Conservation (phyloP, 257 asterid genomes). For the Solanum bulbocastanum region DNA sequence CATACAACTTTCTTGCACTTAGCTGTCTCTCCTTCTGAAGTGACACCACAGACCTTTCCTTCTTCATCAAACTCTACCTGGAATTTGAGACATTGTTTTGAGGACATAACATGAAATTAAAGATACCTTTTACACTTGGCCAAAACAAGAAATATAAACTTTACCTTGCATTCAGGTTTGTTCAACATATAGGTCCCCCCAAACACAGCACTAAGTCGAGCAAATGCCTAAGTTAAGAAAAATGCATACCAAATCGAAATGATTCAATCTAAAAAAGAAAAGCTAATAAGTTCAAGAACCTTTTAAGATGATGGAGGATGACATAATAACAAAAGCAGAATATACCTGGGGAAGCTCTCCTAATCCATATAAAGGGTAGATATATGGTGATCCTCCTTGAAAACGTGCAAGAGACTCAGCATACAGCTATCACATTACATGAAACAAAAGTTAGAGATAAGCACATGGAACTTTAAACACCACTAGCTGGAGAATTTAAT, state of each 20-base stretch:
- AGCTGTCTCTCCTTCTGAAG: slow-evolving; percentile 95
- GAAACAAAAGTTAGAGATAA: neutral
- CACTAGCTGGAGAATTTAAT: neutral
- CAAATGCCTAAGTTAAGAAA: slow-evolving; percentile 56
- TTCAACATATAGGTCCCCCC: slow-evolving; percentile 97
- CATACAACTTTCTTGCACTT: slow-evolving; percentile 89
- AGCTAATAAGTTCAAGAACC: neutral
- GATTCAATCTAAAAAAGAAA: neutral
- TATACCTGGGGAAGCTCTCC: slow-evolving; percentile 96
- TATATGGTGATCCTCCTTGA: slow-evolving; percentile 97
- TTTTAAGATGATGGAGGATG: neutral
- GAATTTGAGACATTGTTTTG: neutral
- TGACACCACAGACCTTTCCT: slow-evolving; percentile 80
- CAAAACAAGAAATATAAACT: neutral
- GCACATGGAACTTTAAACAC: neutral
- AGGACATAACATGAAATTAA: neutral
- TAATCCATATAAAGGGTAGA: slow-evolving; percentile 85
- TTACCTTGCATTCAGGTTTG: slow-evolving; percentile 89
- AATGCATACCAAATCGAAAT: neutral
- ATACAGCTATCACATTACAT: slow-evolving; percentile 43
- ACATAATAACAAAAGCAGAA: neutral
- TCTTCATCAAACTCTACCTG: slow-evolving; percentile 84
- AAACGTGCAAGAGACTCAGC: slow-evolving; percentile 83
- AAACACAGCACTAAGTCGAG: slow-evolving; percentile 93
- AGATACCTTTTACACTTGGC: neutral